These are phyloP conservation scores for Sugiyamaella smithiae DNA, from an alignment of 805 yeast species.

Conservation along the genomic window DNA sequence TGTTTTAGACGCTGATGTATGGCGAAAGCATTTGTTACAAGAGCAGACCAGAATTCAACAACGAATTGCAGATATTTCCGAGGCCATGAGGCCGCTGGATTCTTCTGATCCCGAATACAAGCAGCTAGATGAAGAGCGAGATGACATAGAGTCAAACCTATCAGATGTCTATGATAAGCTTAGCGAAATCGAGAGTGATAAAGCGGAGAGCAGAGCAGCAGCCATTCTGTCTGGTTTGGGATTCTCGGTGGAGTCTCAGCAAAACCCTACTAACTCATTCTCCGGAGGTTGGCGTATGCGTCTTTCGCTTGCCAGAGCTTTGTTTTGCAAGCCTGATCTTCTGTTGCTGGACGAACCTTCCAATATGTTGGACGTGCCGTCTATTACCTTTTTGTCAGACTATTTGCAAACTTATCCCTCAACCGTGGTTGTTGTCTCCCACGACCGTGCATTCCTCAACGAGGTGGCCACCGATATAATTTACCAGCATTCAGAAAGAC, in stretches of 20 bases:
- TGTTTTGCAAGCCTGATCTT: constrained; percentile 88
- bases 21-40: constrained; percentile 84
- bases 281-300: constrained; percentile 99
- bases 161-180: constrained; percentile 79
- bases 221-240: constrained; percentile 91
- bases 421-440: constrained; percentile 93
- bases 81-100: constrained; percentile 25
- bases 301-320: constrained; percentile 99
- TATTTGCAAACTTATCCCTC: constrained; percentile 88
- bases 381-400: constrained; percentile 87
- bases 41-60: constrained; percentile 66
- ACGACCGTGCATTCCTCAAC: constrained; percentile 93
- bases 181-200: constrained; percentile 92
- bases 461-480: constrained; percentile 98
- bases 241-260: constrained; percentile 83
- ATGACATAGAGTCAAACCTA: constrained; percentile 75
- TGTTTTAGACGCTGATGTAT: constrained; percentile 98
- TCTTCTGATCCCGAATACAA: constrained; percentile 50
- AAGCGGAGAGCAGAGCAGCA: constrained; percentile 97
- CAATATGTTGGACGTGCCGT: constrained; percentile 99
- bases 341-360: constrained; percentile 92
- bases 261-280: constrained; percentile 78
- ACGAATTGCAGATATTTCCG: constrained; percentile 68
- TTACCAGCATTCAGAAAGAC: constrained; percentile 94
- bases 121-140: constrained; percentile 84